These are phyloP conservation scores for Tylopilus plumbeoviolaceoides DNA, from an alignment of 768 basidiomycete genomes.

Conservation along the genomic window DNA sequence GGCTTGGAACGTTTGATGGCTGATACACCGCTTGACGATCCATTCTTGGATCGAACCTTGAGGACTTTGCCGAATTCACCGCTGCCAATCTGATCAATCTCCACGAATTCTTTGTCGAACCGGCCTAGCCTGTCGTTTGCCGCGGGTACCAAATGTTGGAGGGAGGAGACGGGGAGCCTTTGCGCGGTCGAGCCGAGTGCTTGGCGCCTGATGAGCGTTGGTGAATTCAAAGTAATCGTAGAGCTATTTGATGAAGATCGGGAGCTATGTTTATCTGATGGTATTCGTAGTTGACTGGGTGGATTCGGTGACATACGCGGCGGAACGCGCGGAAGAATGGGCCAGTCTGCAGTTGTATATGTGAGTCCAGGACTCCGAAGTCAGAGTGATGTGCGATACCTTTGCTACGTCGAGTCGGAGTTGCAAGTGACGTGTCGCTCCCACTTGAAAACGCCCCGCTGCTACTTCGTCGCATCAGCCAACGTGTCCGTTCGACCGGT, in stretches of 20 bases:
- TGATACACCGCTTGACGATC: conserved; percentile 50
- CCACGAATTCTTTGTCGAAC: conserved; percentile 78
- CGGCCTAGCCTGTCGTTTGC: conserved; percentile 53
- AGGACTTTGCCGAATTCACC: conserved; percentile 95
- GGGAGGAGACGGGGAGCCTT: conserved; percentile 19
- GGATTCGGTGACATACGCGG: conserved; percentile 46
- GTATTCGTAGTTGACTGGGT: conserved; percentile 33
- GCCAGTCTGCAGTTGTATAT: conserved; percentile 43
- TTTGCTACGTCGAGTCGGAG: conserved; percentile 57
- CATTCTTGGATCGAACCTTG: conserved; percentile 69
- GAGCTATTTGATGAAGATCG: conserved; percentile 56
- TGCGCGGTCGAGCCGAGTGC: conserved; percentile 25
- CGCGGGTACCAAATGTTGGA: conserved; percentile 28
- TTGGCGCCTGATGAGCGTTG: conserved; percentile 37
- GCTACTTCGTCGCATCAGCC: conserved; percentile 73
- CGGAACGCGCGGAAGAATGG: conserved; percentile 47
- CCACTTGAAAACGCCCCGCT: conserved; percentile 79
- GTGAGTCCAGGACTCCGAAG: neutral
- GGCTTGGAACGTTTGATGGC: conserved; percentile 94
- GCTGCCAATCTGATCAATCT: conserved; percentile 78
- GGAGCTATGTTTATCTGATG: conserved; percentile 49
- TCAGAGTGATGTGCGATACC: conserved; percentile 19
- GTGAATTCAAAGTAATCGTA: conserved; percentile 42
- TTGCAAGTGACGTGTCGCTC: conserved; percentile 58
- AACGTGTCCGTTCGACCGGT: conserved; percentile 45